Percentiles rank a stretch among this genome's conserved stretches.
These are phyloP conservation scores for Xylariales sp. DNA, from an alignment of 2,329 filamentous ascomycete genomes.

Conservation along the genomic window DNA sequence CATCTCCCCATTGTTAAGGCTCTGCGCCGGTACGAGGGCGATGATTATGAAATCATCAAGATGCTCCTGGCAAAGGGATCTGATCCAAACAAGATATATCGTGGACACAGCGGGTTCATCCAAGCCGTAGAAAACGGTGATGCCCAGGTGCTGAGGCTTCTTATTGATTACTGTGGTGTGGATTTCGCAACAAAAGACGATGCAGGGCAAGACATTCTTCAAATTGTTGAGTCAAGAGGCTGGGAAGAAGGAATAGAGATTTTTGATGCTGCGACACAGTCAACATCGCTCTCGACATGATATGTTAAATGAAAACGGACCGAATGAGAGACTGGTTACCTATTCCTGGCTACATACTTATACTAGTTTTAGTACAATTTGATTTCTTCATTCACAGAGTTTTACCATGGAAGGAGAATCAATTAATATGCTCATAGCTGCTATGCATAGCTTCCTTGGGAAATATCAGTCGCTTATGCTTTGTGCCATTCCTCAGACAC, in stretches of 20 bases:
- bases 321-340: no score
- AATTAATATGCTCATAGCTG: no score
- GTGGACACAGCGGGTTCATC: slow-evolving; percentile 63
- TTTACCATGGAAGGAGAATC: no score
- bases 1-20: slow-evolving; percentile 69
- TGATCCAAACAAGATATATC: slow-evolving; percentile 64
- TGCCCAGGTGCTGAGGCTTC: slow-evolving; percentile 43
- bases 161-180: slow-evolving; percentile 44
- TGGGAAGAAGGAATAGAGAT: slow-evolving; percentile 54
- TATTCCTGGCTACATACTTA: no score
- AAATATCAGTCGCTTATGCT: no score
- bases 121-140: slow-evolving; percentile 64
- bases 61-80: slow-evolving; percentile 60
- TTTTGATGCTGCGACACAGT: slow-evolving; percentile 31
- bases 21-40: slow-evolving; percentile 51
- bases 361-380: no score
- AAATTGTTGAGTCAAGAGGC: slow-evolving; percentile 53
- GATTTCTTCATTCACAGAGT: no score
- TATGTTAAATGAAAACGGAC: no score
- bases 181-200: slow-evolving; percentile 52
- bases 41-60: slow-evolving; percentile 57
- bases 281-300: no score
- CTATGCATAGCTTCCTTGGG: no score
- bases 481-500: no score
- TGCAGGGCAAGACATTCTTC: slow-evolving; percentile 47